phyloP scores from a whole-genome alignment of 331 rosid species.

The Phaseolus coccineus region DNA sequence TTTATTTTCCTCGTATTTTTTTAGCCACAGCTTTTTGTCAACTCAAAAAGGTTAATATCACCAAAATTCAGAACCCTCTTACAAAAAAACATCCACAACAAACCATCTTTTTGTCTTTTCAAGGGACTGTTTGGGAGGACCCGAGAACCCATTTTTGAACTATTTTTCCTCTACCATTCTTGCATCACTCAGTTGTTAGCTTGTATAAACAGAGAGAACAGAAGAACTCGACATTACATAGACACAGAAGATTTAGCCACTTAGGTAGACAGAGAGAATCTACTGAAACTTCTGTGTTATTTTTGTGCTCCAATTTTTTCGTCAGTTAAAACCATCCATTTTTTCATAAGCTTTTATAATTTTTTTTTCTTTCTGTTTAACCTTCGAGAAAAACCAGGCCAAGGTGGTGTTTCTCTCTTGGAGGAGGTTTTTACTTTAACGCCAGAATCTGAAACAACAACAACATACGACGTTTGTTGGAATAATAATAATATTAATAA shows the following conservation, averaged over 20 bases:
- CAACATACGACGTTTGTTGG: background rate
- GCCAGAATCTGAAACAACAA: slow-evolving; percentile 28
- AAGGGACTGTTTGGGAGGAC: background rate
- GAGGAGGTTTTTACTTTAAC: slow-evolving; percentile 19
- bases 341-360: background rate
- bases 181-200: background rate
- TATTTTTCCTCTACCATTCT: background rate
- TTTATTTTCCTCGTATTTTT: background rate
- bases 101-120: background rate
- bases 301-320: background rate
- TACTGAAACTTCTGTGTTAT: background rate
- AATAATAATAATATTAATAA: background rate
- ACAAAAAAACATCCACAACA: background rate
- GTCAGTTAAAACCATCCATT: background rate
- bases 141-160: too few species aligned
- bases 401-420: slow-evolving; percentile 4
- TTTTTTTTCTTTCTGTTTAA: slow-evolving; percentile 24
- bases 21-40: background rate
- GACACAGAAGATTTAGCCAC: background rate
- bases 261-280: background rate
- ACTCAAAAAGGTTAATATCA: slow-evolving; percentile 21
- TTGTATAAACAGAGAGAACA: background rate
- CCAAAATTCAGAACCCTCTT: background rate
- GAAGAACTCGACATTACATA: background rate
- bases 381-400: slow-evolving; percentile 12